phyloP scores from a whole-genome alignment of 176 grass and related monocot species.

The Areca catechu region DNA sequence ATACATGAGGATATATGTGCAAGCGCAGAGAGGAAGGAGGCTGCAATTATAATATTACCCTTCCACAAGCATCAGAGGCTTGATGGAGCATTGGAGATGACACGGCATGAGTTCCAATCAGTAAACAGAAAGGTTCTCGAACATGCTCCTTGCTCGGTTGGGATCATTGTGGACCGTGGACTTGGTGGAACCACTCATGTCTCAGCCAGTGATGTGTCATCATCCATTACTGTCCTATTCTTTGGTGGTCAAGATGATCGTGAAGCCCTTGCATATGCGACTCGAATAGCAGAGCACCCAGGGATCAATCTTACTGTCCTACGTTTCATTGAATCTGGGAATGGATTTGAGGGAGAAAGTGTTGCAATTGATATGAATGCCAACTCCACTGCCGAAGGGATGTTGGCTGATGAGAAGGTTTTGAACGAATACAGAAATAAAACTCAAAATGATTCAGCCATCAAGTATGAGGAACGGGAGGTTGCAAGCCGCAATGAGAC shows the following conservation, averaged over 20 bases:
- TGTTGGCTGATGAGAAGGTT: neutral
- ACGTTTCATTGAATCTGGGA: neutral
- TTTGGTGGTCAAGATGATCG: neutral
- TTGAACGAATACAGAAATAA: neutral
- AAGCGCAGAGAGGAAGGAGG: neutral
- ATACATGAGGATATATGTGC: constrained; percentile 1
- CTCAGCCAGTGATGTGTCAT: neutral
- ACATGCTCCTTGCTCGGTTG: neutral
- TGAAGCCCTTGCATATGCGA: neutral
- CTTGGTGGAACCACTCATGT: neutral
- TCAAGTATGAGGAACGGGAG: neutral
- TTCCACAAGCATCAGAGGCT: constrained; percentile 4
- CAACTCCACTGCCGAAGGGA: neutral
- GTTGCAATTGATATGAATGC: neutral
- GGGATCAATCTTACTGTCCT: neutral
- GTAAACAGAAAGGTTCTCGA: constrained; percentile 1
- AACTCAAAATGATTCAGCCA: neutral
- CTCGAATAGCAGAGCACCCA: neutral
- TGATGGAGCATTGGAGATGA: neutral
- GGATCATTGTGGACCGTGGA: neutral
- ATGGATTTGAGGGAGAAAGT: neutral
- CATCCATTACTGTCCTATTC: neutral
- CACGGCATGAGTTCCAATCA: neutral
- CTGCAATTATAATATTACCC: neutral
- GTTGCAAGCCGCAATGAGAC: neutral